These are phyloP conservation scores for Blastobotrys mokoenaii DNA, from an alignment of 805 yeast genomes.

Conservation along the genomic window DNA sequence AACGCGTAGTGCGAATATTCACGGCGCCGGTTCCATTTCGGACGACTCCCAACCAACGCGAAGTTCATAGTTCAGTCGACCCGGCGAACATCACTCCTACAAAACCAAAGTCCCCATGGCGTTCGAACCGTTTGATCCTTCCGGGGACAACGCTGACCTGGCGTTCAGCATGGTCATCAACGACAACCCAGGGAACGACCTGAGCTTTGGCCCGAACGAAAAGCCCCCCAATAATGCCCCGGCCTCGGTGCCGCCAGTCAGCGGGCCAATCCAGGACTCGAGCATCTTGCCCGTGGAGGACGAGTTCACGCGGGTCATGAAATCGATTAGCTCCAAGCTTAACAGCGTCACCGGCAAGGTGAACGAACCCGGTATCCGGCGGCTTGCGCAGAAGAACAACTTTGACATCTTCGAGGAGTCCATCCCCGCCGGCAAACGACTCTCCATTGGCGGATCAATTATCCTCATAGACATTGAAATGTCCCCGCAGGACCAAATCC, in stretches of 20 bases:
- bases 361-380: slow-evolving; percentile 27
- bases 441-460: slow-evolving; percentile 32
- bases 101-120: too few species aligned
- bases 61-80: too few species aligned
- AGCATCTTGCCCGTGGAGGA: background rate
- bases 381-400: slow-evolving; percentile 26
- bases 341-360: slow-evolving; percentile 29
- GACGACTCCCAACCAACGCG: too few species aligned
- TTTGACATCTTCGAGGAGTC: slow-evolving; percentile 32
- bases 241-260: background rate
- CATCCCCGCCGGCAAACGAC: slow-evolving; percentile 24
- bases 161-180: background rate
- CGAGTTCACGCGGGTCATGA: background rate
- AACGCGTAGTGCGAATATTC: too few species aligned
- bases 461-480: slow-evolving; percentile 30
- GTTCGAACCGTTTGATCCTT: background rate
- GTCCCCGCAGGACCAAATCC: slow-evolving; percentile 15
- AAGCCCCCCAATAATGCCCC: background rate
- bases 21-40: too few species aligned
- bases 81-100: too few species aligned
- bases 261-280: background rate
- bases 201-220: background rate
- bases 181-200: background rate
- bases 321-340: slow-evolving; percentile 17
- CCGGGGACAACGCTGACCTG: background rate